Base-by-base conservation (phyloP, 1,284 basidiomycete species). In the Microbotryum violaceum region DNA sequence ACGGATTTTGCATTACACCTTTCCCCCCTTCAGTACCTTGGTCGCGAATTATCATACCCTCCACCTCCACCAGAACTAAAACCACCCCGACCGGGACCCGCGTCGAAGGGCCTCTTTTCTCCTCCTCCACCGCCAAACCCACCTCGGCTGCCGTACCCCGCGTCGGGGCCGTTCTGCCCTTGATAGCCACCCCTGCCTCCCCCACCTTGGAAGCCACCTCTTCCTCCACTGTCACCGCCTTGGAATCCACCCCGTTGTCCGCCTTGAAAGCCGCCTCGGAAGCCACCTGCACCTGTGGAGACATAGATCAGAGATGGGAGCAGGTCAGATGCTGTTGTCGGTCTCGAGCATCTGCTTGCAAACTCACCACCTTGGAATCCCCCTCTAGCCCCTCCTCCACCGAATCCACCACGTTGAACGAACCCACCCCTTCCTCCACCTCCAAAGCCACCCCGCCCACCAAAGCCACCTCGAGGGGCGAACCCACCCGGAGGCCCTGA, bases 181-280 rank as follows among this genome's bases (percentile, higher is more conserved):
- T 82, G 81, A 59, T 78, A 78, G 44, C 75, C 77, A 37, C 75
- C 74, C 51, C 77, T 76, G 10, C 71, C 74, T 51, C 68, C 69
- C 47, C 77, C 77, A 20, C 76, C 77, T 54, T 77, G 76, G 21
- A 56, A 56, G 6, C 62, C 61, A 12, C 60, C 60, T 42, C 50
- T 42, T 20, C 64, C 65, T 2, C 70, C 71, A 27, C 68, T 58
- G 16, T 64, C 58, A 37, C 60, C 56, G 27, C 62, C 62, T 21
- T 55, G 54, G 56, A 58, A 58, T 23, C 57, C 45, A 7, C 60
- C 54, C n/a, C 63, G 37, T 44, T 56, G 47, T 20, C 72, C 69
- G 9, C 62, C 62, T 18, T 69, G 68, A 14, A 66, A 66, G 14
- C 61, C 56, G 50, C 62, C 64, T 49, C 64, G 58, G 21, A 65